Base-by-base conservation (phyloP, 805 yeast species). In the Ogataea sp. region DNA sequence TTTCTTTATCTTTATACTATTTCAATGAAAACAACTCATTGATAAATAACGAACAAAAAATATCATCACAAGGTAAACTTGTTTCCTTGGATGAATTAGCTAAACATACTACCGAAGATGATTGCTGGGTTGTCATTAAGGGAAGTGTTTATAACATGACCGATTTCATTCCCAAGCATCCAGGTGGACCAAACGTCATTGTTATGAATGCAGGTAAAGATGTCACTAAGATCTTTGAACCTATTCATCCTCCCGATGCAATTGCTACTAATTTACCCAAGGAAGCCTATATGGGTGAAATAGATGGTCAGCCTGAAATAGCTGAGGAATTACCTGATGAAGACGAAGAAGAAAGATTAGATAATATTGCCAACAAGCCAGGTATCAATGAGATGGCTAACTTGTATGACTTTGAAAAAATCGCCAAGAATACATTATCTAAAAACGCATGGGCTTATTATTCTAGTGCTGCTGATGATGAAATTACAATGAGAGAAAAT, bases 391-490 rank as follows among this genome's bases (percentile, higher is more conserved):
- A 76, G 50, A 71, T 89, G 42, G 76, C 79, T 55, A 90, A 93
- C 52, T 51, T 86, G 43, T 80, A 78, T 50, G 97, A 90, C 59
- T 88, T 90, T 55, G 97, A 90, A 59, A 73, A 75, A 50, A 76
- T 90, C 34, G 97, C 97, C 3, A 71, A 86, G 37, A 73, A 79
- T 43, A 82, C 85, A 26, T 67, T 90, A 69, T 73, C 85, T 24
- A 78, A 75, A 40, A 73, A 75, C 25, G 97, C 93, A 0, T 85
- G 97, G 94, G 93, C 93, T 13, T 90, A 90, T 61, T 90, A 88
- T 57, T 82, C 94, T 4, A 77, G 88, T 27, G 97, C 90, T 9
- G 73, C 95, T 15, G 97, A 90, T 60, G 97, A 90, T 59, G 97
- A 90, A 64, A 75, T 90, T 49, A 74, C 96, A 2, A 57, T 84